These are phyloP conservation scores for Oryza australiensis DNA, from an alignment of 176 grass and related monocot species.

Conservation along the genomic window DNA sequence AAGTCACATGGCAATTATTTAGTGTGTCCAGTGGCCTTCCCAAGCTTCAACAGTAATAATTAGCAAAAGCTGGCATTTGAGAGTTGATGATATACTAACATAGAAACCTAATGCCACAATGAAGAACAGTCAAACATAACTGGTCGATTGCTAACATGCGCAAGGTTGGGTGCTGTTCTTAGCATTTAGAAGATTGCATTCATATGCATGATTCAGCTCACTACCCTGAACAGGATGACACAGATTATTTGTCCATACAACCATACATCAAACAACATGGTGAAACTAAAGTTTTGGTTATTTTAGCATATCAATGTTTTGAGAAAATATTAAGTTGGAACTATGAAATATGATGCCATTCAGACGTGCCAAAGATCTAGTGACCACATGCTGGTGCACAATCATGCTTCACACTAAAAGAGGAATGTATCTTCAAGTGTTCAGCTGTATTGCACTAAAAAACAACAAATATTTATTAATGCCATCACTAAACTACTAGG, in stretches of 20 bases:
- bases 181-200: not conserved
- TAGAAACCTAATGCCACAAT: not conserved
- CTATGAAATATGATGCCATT: not conserved
- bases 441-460: constrained; percentile 11
- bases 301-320: not conserved
- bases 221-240: not conserved
- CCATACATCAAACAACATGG: not conserved
- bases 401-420: constrained; percentile 10
- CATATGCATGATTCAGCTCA: constrained; percentile 24
- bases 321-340: not conserved
- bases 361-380: not conserved
- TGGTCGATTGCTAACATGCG: not conserved
- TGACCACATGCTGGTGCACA: constrained; percentile 5
- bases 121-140: not conserved
- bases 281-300: not conserved
- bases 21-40: not conserved
- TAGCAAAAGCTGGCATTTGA: not conserved
- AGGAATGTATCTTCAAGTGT: constrained; percentile 11
- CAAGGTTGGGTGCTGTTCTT: constrained; percentile 1
- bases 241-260: not conserved
- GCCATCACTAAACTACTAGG: not conserved
- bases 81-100: not conserved
- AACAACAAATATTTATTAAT: not conserved
- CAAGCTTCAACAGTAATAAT: not conserved
- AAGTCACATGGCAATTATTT: constrained; percentile 1